Percentiles rank a stretch among this genome's conserved stretches.
Conservation (phyloP, 768 basidiomycete genomes). For the Trametes cingulata region DNA sequence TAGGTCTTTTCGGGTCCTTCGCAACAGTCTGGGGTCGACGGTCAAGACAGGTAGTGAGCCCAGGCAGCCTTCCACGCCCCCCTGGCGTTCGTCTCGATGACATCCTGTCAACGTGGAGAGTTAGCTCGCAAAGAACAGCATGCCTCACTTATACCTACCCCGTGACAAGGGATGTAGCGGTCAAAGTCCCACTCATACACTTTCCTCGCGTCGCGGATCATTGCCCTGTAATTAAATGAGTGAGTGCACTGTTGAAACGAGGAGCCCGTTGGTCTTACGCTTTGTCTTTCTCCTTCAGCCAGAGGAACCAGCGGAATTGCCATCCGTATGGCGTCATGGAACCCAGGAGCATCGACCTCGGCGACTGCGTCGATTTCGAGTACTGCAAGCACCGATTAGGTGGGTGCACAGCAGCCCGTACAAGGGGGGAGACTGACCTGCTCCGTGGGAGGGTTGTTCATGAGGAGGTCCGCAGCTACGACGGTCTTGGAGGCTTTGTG, state of each 20-base stretch:
- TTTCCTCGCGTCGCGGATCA: slow-evolving; percentile 57
- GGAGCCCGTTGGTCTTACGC: not conserved
- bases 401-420: not conserved
- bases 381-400: not conserved
- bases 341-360: slow-evolving; percentile 9
- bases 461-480: slow-evolving; percentile 74
- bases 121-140: no score
- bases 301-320: slow-evolving; percentile 19
- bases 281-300: slow-evolving; percentile 22
- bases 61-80: slow-evolving; percentile 15
- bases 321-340: slow-evolving; percentile 11
- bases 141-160: slow-evolving; percentile 30
- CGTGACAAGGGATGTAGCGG: slow-evolving; percentile 67
- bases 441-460: slow-evolving; percentile 77
- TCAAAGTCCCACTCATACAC: slow-evolving; percentile 72
- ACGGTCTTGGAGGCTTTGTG: slow-evolving; percentile 67
- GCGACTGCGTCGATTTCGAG: slow-evolving; percentile 4
- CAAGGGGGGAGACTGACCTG: slow-evolving; percentile 43
- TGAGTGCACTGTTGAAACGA: not conserved
- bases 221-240: slow-evolving; percentile 33
- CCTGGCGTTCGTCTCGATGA: slow-evolving; percentile 50
- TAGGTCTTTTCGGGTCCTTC: no score
- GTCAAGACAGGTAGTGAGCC: slow-evolving; percentile 1
- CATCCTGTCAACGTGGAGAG: slow-evolving; percentile 34
- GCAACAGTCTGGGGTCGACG: no score